Evolutionary conservation across 371 early-diverging fungal genomes (phyloP), one percentile per base, ranked within the genome.

Genomic region (Saksenaea vasiformis): DNA sequence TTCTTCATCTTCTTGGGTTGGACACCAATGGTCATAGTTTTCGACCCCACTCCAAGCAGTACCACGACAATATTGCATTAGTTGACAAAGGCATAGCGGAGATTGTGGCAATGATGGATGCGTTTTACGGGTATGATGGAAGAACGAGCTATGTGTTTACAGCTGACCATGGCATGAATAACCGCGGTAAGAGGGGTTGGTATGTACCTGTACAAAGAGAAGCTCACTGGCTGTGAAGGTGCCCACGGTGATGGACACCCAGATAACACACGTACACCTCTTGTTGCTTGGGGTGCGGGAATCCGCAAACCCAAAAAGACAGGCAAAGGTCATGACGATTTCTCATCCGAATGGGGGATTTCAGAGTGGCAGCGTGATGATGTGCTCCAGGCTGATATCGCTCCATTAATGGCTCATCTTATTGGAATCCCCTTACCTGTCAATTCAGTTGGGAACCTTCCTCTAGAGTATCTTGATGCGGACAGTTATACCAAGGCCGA

Each of bases 151-250:
- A 88, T 69, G 81, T 98, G 1, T 93, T 97, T 65, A 94, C 96
- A 11, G 88, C 97, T 0, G 98, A 98, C 77, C 98, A 98, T 72
- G 98, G 98, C 39, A 98, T 98, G 98, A 87, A 89, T 66, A 92
- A 95, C 66, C 84, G 91, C 59, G 95, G 88, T 79, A 76, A 61
- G 58, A 5, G 8, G 22, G 22, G 9, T 5, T 17, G 22, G 0
- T 47, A 11, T 10, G 22, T 22, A 9, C n/a, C 10, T n/a, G 17
- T 10, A 8, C 9, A 9, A 10, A 9, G 17, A 11, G 22, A 4
- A 8, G 7, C 5, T 22, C 17, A 10, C 22, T 47, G 5, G 10
- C 24, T 19, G 19, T 47, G 27, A 19, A 47, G 87, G 95, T 44
- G 91, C 75, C 41, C 98, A 97, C 70, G 98, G 98, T 51, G 98